Conservation (phyloP, 768 basidiomycete species). For the Amyloporia xantha region DNA sequence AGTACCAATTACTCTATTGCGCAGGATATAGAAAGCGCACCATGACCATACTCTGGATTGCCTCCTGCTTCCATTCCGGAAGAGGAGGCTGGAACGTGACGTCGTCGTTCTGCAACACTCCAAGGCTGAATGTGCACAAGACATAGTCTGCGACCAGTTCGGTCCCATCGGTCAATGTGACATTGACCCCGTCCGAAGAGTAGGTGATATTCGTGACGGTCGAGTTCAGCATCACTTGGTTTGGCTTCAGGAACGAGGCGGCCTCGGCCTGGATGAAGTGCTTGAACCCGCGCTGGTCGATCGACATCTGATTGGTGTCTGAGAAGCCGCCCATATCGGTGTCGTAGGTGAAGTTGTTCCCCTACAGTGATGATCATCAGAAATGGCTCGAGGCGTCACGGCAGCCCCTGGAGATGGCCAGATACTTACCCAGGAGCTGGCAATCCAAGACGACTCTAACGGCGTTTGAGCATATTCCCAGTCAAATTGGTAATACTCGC, state of each 20-base stretch:
- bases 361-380: conserved; percentile 27
- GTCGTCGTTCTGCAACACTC: conserved; percentile 60
- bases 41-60: conserved; percentile 58
- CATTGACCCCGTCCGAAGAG: conserved; percentile 36
- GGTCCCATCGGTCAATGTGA: conserved; percentile 39
- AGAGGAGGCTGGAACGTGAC: conserved; percentile 48
- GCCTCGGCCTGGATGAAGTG: conserved; percentile 52
- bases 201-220: conserved; percentile 45
- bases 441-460: conserved; percentile 35
- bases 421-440: conserved; percentile 50
- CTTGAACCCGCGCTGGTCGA: conserved; percentile 59
- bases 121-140: conserved; percentile 59
- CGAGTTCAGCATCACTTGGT: conserved; percentile 43
- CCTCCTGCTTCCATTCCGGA: conserved; percentile 58
- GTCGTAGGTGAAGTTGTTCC: conserved; percentile 55
- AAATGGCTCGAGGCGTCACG: not conserved
- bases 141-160: conserved; percentile 48
- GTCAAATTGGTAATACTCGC: conserved; percentile 50
- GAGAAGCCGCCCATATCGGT: conserved; percentile 51
- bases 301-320: conserved; percentile 41
- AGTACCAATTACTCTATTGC: not conserved
- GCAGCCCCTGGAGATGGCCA: not conserved
- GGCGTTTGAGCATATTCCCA: conserved; percentile 48
- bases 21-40: conserved; percentile 21
- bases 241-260: conserved; percentile 40